Evolutionary conservation across 768 basidiomycete genomes (phyloP).

Genomic region (Phylloporus scabripes): DNA sequence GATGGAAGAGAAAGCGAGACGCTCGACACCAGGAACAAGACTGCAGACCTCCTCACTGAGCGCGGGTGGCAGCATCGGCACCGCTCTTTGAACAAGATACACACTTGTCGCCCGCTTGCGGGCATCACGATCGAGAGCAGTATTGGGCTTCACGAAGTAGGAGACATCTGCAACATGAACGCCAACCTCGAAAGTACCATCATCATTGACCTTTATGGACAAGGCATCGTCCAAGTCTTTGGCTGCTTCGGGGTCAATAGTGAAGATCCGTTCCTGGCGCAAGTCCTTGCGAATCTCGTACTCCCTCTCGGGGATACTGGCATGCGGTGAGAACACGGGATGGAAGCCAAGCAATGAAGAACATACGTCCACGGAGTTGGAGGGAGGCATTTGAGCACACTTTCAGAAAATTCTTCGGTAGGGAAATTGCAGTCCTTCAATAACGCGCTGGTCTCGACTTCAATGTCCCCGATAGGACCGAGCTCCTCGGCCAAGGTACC

Average conservation of each 20-base stretch:
- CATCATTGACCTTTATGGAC: constrained; percentile 82
- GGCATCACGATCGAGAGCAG: constrained; percentile 96
- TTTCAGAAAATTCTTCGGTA: constrained; percentile 93
- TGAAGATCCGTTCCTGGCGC: constrained; percentile 80
- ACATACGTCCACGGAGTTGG: constrained; percentile 90
- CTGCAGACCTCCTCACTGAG: constrained; percentile 92
- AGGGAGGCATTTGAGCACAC: constrained; percentile 91
- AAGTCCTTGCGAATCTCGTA: constrained; percentile 85
- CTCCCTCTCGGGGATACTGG: constrained; percentile 84
- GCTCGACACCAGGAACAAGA: constrained; percentile 80
- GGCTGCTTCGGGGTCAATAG: constrained; percentile 85
- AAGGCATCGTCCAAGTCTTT: constrained; percentile 95
- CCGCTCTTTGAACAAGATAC: constrained; percentile 91
- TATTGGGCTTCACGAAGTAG: constrained; percentile 90
- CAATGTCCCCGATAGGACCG: constrained; percentile 96
- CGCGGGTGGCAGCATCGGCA: constrained; percentile 96
- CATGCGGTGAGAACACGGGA: constrained; percentile 8
- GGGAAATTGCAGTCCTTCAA: constrained; percentile 99
- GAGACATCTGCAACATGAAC: constrained; percentile 98
- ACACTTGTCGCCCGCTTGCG: constrained; percentile 96
- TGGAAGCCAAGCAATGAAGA: not conserved
- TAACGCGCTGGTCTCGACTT: constrained; percentile 95
- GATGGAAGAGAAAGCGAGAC: constrained; percentile 84
- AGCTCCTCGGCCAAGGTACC: constrained; percentile 97
- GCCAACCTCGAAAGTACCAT: constrained; percentile 88